These are phyloP conservation scores for Cryptococcus sp. DNA, from an alignment of 1,284 basidiomycete genomes.

Conservation along the genomic window DNA sequence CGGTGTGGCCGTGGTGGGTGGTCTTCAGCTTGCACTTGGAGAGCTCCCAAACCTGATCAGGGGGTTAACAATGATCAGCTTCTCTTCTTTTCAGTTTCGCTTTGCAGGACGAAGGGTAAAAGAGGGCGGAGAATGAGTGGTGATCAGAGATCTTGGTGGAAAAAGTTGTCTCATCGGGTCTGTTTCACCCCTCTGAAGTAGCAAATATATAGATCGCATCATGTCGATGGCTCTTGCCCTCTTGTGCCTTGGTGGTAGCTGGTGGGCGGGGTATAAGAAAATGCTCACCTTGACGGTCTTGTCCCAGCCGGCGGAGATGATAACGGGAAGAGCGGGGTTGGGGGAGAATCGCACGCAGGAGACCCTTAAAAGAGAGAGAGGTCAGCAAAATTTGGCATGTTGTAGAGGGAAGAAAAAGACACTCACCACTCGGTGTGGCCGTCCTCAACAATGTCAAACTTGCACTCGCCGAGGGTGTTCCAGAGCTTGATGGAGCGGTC, in stretches of 20 bases:
- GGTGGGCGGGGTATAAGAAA: not conserved
- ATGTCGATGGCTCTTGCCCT: constrained; percentile 32
- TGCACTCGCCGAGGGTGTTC: constrained; percentile 99
- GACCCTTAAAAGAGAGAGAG: constrained; percentile 64
- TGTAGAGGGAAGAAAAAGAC: not conserved
- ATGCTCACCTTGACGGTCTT: constrained; percentile 96
- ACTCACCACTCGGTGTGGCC: constrained; percentile 88
- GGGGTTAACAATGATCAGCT: constrained; percentile 6
- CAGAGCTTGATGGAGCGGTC: constrained; percentile 99
- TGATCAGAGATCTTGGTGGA: constrained; percentile 75
- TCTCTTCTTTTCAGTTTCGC: not conserved
- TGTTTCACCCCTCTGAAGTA: constrained; percentile 69
- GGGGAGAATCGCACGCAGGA: constrained; percentile 99
- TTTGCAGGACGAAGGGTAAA: not conserved
- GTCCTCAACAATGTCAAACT: constrained; percentile 99
- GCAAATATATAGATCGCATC: constrained; percentile 69
- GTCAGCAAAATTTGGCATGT: not conserved
- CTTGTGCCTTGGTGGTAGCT: not conserved
- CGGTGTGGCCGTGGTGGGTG: constrained; percentile 99
- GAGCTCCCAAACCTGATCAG: constrained; percentile 92
- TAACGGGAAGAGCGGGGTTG: constrained; percentile 96
- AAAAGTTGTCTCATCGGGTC: constrained; percentile 65
- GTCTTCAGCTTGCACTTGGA: constrained; percentile 99
- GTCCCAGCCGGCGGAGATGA: constrained; percentile 99
- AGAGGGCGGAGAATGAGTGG: not conserved